phyloP scores from a whole-genome alignment of 2,329 filamentous ascomycete species.

The Neofusicoccum sp. region DNA sequence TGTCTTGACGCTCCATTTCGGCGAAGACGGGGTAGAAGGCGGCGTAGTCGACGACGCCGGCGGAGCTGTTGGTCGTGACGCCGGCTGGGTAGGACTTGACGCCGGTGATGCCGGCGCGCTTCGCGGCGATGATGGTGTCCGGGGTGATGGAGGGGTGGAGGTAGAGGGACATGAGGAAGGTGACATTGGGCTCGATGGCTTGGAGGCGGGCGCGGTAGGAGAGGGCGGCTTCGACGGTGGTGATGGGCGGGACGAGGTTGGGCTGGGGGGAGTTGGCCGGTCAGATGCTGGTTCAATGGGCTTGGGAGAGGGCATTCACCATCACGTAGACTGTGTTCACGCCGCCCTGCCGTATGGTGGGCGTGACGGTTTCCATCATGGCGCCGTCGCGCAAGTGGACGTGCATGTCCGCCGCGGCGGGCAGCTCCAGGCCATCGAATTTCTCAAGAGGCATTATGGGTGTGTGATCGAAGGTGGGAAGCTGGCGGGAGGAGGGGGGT shows the following conservation, averaged over 20 bases:
- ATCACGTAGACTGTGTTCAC: constrained; percentile 56
- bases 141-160: constrained; percentile 50
- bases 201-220: constrained; percentile 46
- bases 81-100: constrained; percentile 67
- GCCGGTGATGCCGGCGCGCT: constrained; percentile 67
- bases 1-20: constrained; percentile 81
- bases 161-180: constrained; percentile 53
- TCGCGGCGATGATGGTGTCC: constrained; percentile 66
- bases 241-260: constrained; percentile 52
- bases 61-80: constrained; percentile 53
- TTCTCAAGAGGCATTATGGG: constrained; percentile 38
- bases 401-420: constrained; percentile 51
- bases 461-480: no score
- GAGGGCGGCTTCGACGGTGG: constrained; percentile 47
- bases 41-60: constrained; percentile 68
- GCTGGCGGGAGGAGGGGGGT: neutral
- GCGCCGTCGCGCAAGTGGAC: constrained; percentile 53
- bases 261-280: constrained; percentile 33
- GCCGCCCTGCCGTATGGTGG: constrained; percentile 51
- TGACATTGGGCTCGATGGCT: constrained; percentile 48
- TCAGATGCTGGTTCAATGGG: neutral
- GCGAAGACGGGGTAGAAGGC: constrained; percentile 75
- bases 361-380: constrained; percentile 52
- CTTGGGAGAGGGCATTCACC: constrained; percentile 31
- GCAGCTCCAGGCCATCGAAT: constrained; percentile 45